phyloP scores from a whole-genome alignment of 2,329 filamentous ascomycete species.

The Ophiocordyceps camponoti-leonardi region DNA sequence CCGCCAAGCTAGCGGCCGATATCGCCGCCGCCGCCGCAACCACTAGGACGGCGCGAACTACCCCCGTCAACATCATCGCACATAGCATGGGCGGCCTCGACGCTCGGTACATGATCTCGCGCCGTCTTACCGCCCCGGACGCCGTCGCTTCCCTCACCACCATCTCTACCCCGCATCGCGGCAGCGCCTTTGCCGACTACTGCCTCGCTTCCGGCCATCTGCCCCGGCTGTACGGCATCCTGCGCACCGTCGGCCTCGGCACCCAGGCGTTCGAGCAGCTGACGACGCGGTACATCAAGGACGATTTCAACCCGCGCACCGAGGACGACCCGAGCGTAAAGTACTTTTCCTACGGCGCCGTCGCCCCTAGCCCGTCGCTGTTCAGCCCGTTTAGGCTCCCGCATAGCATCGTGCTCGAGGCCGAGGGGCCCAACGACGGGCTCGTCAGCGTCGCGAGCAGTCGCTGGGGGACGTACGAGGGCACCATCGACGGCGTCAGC shows the following conservation, averaged over 20 bases:
- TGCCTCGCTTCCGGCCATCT: conserved; percentile 25
- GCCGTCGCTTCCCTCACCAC: conserved; percentile 34
- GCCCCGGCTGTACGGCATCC: conserved; percentile 36
- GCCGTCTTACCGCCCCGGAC: conserved; percentile 18
- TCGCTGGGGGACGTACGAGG: conserved; percentile 45
- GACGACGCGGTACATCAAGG: conserved; percentile 37
- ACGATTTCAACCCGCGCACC: conserved; percentile 40
- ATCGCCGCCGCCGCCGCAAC: conserved; percentile 25
- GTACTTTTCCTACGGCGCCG: conserved; percentile 48
- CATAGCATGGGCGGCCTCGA: conserved; percentile 54
- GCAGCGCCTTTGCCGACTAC: conserved; percentile 37
- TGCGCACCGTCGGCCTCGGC: conserved; percentile 33
- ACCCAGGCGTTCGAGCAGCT: conserved; percentile 45
- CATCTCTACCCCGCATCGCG: conserved; percentile 36
- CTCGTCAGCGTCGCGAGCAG: conserved; percentile 49
- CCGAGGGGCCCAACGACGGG: conserved; percentile 46
- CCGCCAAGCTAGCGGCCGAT: conserved; percentile 35
- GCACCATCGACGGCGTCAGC: conserved; percentile 42
- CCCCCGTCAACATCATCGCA: conserved; percentile 58
- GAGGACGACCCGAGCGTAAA: conserved; percentile 32
- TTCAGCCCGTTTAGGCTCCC: conserved; percentile 46
- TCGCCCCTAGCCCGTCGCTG: conserved; percentile 29
- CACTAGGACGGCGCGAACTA: conserved; percentile 9
- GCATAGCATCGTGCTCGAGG: conserved; percentile 27
- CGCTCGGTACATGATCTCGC: conserved; percentile 46